phyloP scores from a whole-genome alignment of 2,329 filamentous ascomycete species.

The Hypoxylon sp. region DNA sequence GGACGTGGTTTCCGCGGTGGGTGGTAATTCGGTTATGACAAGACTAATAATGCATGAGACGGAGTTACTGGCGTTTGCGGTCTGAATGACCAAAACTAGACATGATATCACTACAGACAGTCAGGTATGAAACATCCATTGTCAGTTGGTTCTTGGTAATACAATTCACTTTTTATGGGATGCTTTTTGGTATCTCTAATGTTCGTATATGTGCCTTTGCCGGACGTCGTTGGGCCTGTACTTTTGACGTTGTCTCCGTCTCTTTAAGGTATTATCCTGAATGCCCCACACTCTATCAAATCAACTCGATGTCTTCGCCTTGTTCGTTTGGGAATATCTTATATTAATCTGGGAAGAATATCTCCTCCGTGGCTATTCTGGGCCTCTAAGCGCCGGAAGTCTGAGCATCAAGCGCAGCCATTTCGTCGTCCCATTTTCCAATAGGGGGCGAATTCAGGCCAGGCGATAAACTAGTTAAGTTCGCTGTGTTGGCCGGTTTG shows the following conservation, averaged over 20 bases:
- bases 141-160: constrained; percentile 24
- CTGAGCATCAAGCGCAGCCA: constrained; percentile 65
- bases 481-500: constrained; percentile 31
- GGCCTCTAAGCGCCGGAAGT: constrained; percentile 14
- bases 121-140: constrained; percentile 12
- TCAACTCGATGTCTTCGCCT: constrained; percentile 1
- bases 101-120: constrained; percentile 35
- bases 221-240: constrained; percentile 18
- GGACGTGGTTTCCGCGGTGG: constrained; percentile 63
- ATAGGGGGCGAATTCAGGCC: constrained; percentile 56
- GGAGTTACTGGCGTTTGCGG: constrained; percentile 50
- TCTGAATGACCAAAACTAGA: constrained; percentile 29
- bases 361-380: background rate
- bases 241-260: constrained; percentile 4
- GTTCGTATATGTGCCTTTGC: constrained; percentile 10
- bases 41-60: constrained; percentile 40
- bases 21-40: constrained; percentile 56
- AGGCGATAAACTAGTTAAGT: constrained; percentile 51
- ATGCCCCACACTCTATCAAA: constrained; percentile 29
- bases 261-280: constrained; percentile 10
- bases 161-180: constrained; percentile 21
- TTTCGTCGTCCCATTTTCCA: constrained; percentile 72
- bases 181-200: constrained; percentile 41
- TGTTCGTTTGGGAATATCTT: background rate
- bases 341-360: background rate